phyloP scores from a whole-genome alignment of 768 basidiomycete genomes.

The Macrocybe gigantea region DNA sequence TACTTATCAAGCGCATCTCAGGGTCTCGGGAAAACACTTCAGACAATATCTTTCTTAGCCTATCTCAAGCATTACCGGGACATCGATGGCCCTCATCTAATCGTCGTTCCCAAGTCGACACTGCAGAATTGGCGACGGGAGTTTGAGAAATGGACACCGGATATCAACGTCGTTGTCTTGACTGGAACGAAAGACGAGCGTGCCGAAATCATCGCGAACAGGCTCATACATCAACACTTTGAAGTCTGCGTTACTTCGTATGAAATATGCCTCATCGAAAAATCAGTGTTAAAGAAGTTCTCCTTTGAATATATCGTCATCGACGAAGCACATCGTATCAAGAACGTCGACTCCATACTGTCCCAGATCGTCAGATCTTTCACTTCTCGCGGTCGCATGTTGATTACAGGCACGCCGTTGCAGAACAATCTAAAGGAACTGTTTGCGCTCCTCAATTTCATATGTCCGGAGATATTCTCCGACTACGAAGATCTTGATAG shows the following conservation, averaged over 20 bases:
- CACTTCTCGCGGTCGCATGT: conserved; percentile 78
- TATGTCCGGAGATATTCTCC: conserved; percentile 94
- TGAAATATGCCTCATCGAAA: conserved; percentile 95
- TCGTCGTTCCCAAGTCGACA: conserved; percentile 98
- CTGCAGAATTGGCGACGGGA: conserved; percentile 97
- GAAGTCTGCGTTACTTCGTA: conserved; percentile 95
- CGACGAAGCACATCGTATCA: conserved; percentile 98
- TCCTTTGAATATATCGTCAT: conserved; percentile 97
- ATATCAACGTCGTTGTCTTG: conserved; percentile 75
- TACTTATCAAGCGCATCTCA: conserved; percentile 18
- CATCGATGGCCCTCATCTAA: conserved; percentile 79
- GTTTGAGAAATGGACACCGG: conserved; percentile 86
- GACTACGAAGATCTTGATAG: conserved; percentile 87
- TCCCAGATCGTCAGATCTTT: conserved; percentile 93
- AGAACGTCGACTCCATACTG: conserved; percentile 95
- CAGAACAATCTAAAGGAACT: conserved; percentile 97
- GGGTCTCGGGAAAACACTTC: conserved; percentile 97
- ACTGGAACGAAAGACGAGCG: conserved; percentile 91
- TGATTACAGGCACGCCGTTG: conserved; percentile 95
- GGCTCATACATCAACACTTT: conserved; percentile 83
- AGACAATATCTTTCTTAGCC: conserved; percentile 95
- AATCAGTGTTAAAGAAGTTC: conserved; percentile 87
- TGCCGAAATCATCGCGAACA: conserved; percentile 68
- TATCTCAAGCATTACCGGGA: conserved; percentile 85
- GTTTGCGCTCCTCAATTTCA: conserved; percentile 89